These are phyloP conservation scores for Friedmanniomyces simplex DNA, from an alignment of 495 filamentous ascomycete genomes.

Conservation along the genomic window DNA sequence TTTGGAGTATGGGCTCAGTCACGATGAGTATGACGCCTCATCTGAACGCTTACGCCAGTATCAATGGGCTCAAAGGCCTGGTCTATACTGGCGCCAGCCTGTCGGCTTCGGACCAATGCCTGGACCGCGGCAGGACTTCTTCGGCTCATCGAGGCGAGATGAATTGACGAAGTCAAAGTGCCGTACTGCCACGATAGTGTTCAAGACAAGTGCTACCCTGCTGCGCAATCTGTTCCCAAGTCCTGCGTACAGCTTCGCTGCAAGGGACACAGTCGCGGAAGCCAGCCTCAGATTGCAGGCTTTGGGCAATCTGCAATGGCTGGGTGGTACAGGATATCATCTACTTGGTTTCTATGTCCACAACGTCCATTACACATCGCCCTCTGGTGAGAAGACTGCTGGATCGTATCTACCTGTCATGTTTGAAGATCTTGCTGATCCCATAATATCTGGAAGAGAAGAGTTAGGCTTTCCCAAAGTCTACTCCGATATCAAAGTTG, in stretches of 20 bases:
- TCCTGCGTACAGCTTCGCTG: slow-evolving; percentile 36
- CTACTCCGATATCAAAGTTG: slow-evolving; percentile 38
- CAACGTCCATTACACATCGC: slow-evolving; percentile 43
- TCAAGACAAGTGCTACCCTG: slow-evolving; percentile 41
- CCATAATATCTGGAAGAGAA: slow-evolving; percentile 43
- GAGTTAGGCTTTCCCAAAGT: slow-evolving; percentile 50
- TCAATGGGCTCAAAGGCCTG: slow-evolving; percentile 35
- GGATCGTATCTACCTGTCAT: slow-evolving; percentile 46
- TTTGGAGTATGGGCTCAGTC: slow-evolving; percentile 45
- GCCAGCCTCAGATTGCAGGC: slow-evolving; percentile 13
- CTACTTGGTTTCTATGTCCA: slow-evolving; percentile 47
- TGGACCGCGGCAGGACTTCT: slow-evolving; percentile 36
- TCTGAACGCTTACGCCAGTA: slow-evolving; percentile 39
- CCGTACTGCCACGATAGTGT: slow-evolving; percentile 36
- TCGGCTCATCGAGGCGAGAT: background rate
- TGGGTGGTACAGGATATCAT: slow-evolving; percentile 43
- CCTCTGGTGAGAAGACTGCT: slow-evolving; percentile 29
- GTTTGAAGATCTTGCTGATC: slow-evolving; percentile 43
- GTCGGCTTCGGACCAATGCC: slow-evolving; percentile 47
- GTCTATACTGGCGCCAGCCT: slow-evolving; percentile 43
- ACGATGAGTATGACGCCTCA: slow-evolving; percentile 49
- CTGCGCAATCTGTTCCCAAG: slow-evolving; percentile 44
- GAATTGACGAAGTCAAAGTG: background rate
- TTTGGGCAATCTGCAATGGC: slow-evolving; percentile 42
- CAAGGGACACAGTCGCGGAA: background rate